phyloP scores from a whole-genome alignment of 106 monocot genomes.

The Chionographis japonica region DNA sequence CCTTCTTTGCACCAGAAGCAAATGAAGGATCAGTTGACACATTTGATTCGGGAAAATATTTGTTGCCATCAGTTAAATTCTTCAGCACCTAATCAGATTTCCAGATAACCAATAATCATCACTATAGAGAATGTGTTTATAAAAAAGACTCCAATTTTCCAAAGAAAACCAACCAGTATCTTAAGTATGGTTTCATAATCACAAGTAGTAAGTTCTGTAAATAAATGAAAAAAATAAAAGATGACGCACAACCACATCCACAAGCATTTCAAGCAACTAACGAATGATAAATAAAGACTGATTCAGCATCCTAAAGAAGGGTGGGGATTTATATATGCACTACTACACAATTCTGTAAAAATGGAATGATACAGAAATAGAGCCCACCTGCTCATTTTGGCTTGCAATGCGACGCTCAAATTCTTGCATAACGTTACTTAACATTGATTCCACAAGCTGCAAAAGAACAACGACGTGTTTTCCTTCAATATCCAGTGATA shows the following conservation, averaged over 20 bases:
- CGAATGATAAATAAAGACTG: no score
- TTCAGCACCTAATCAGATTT: constrained; percentile 22
- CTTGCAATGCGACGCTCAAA: constrained; percentile 57
- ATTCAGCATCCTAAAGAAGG: neutral
- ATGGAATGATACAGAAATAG: neutral
- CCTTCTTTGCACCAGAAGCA: constrained; percentile 10
- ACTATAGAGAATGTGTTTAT: neutral
- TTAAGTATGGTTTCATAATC: no score
- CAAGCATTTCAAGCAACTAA: no score
- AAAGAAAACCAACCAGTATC: neutral
- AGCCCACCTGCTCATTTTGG: constrained; percentile 68
- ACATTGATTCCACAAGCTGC: constrained; percentile 78
- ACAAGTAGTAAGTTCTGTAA: no score
- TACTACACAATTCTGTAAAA: neutral
- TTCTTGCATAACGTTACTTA: constrained; percentile 79
- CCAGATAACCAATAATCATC: neutral
- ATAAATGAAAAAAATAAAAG: no score
- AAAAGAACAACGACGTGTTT: neutral
- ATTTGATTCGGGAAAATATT: constrained; percentile 5
- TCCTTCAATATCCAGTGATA: neutral
- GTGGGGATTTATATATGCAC: neutral
- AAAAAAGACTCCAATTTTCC: neutral
- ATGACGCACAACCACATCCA: no score
- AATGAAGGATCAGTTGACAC: neutral
- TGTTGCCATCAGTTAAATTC: constrained; percentile 19